Base-by-base conservation (phyloP, 306 rosid genomes). In the Castanea crenata region DNA sequence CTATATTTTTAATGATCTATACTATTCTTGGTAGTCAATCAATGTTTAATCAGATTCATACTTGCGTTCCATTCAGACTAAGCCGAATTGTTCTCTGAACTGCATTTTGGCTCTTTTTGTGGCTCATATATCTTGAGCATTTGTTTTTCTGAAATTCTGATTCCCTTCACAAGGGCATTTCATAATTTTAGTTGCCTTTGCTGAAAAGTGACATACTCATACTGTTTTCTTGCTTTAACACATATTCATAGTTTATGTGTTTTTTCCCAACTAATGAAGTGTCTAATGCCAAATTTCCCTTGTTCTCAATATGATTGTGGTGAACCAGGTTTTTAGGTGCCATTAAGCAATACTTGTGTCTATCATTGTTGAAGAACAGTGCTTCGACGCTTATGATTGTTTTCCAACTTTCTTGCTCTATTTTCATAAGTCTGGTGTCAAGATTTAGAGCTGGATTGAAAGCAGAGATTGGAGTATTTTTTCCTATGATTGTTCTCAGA, bases 401-500 rank as follows among this genome's bases (percentile, higher is more conserved):
- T 76, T 93, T 93, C 82, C 99, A 96, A 90, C 89, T 96, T 74
- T 96, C 99, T 52, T 93, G 97, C 91, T 96, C 99, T 88, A 93
- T 96, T 77, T 96, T 96, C 87, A 93, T 96, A 75, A 96, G 99
- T 85, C 92, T 96, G 83, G 98, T 96, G 80, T 93, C 98, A 88
- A 89, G 99, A 82, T 96, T 96, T 88, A 93, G 98, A 88, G 89
- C 93, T 82, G 99, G 99, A 67, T 70, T 96, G 83, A 96, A 96
- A 85, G 99, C 99, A 61, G 99, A 96, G 89, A 96, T 96, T 78
- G 99, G 99, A 79, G 99, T 96, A 3, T 96, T 96, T 89, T 96
- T 89, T 82, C 99, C 99, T 56, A 96, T 96, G 99, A 96, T 96
- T 82, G 98, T 96, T 82, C 92, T 96, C 81, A 90, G 99, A 84